Evolutionary conservation across 305 asterid genomes (phyloP).

Genomic region (Fraxinus floribunda): DNA sequence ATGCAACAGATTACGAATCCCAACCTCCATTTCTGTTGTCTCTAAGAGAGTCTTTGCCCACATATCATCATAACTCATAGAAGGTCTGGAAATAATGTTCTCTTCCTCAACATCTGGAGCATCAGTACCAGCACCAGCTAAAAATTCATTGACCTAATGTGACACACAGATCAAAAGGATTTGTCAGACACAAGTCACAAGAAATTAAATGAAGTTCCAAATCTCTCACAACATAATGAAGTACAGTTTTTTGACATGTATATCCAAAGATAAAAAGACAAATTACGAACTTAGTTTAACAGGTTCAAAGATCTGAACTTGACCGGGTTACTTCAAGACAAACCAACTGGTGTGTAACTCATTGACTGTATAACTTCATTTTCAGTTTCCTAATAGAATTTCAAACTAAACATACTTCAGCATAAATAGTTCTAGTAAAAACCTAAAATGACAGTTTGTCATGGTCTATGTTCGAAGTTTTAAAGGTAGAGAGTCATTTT

Average conservation of each 20-base stretch:
- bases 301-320: not conserved
- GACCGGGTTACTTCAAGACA: not conserved
- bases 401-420: not conserved
- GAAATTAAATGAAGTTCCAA: slow-evolving; percentile 8
- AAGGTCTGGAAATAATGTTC: slow-evolving; percentile 82
- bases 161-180: slow-evolving; percentile 15
- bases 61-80: slow-evolving; percentile 98
- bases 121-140: slow-evolving; percentile 99
- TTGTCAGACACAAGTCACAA: slow-evolving; percentile 15
- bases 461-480: not conserved
- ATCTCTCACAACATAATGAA: not conserved
- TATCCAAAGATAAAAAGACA: not conserved
- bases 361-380: not conserved
- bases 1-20: slow-evolving; percentile 25
- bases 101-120: slow-evolving; percentile 99
- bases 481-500: not conserved
- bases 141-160: slow-evolving; percentile 84
- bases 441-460: not conserved
- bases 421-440: not conserved
- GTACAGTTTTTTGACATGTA: not conserved
- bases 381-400: not conserved
- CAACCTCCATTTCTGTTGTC: slow-evolving; percentile 83
- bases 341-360: not conserved
- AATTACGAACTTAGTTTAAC: not conserved
- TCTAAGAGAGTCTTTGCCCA: slow-evolving; percentile 98